phyloP scores from a whole-genome alignment of 805 yeast species.

The Dipodascus albidus region DNA sequence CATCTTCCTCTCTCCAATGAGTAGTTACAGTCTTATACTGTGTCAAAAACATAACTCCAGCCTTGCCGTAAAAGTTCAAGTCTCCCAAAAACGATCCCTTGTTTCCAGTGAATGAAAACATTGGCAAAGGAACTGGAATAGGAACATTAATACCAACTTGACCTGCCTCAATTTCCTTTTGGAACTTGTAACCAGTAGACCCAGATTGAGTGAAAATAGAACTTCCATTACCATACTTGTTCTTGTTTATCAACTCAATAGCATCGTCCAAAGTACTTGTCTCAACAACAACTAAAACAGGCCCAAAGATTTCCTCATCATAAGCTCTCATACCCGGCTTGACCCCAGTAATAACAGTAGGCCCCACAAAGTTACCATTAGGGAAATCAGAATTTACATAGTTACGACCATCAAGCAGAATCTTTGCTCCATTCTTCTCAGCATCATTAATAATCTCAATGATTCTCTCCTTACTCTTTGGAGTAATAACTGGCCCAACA shows the following conservation, averaged over 20 bases:
- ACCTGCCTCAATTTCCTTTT: conserved; percentile 56
- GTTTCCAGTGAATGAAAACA: conserved; percentile 71
- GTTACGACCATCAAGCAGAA: conserved; percentile 54
- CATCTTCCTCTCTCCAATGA: conserved; percentile 48
- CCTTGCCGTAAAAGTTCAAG: conserved; percentile 67
- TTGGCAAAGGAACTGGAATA: conserved; percentile 71
- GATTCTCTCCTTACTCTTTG: conserved; percentile 42
- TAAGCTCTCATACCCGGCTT: conserved; percentile 62
- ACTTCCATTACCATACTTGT: conserved; percentile 60
- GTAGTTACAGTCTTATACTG: conserved; percentile 66
- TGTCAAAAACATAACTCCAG: conserved; percentile 62
- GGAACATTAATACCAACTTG: conserved; percentile 74
- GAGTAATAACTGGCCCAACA: conserved; percentile 65
- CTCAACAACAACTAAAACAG: conserved; percentile 52
- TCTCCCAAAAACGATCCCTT: conserved; percentile 70
- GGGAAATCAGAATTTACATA: conserved; percentile 37
- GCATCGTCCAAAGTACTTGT: conserved; percentile 60
- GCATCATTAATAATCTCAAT: conserved; percentile 46
- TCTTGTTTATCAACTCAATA: conserved; percentile 48
- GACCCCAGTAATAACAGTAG: conserved; percentile 51
- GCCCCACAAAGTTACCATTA: conserved; percentile 61
- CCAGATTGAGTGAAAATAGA: conserved; percentile 63
- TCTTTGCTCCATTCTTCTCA: conserved; percentile 49
- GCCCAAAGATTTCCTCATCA: conserved; percentile 70
- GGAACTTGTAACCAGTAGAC: conserved; percentile 57